Evolutionary conservation across 1,139 yeast genomes (phyloP), one percentile per base, ranked within the genome.

Genomic region (Pichia norvegensis): DNA sequence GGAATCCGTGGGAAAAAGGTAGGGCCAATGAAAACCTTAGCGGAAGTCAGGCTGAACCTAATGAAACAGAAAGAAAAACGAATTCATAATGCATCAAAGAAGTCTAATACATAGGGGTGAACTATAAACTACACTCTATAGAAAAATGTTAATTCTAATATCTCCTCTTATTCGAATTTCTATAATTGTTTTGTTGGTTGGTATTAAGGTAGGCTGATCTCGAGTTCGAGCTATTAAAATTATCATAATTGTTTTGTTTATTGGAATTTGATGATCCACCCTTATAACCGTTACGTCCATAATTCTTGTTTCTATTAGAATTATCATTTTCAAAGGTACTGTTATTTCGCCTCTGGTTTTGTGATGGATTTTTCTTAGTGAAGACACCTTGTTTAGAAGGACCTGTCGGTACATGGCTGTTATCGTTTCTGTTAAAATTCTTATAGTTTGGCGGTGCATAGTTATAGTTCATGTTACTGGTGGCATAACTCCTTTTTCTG

Each of bases 381-480:
- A 29, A 46, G 27, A 43, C 41, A 20, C 44, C 45, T 17, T 40
- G 41, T 33, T 47, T 47, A 17, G 33, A 43, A n/a, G 51, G 51
- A 5, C 47, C 46, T 27, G 35, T 42, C 29, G 42, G 46, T 11
- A 33, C 14, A n/a, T 36, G 29, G 13, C 23, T 36, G 33, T 43
- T 38, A 23, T 49, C 33, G 33, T 38, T 35, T 11, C 22, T 41
- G 14, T 33, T 44, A 31, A 20, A 29, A 23, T 31, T 46, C 17
- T 33, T 42, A 14, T 46, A 49, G 36, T 48, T 54, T 5, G 57
- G 55, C 9, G 58, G 59, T 21, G 52, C 53, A 35, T 49, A 46
- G 33, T 55, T 55, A 33, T 49, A 50, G 40, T 54, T 52, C 11
- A 50, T 41, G 36, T 45, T 54, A 41, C 45, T 45, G 29, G 47